Evolutionary conservation across 495 filamentous ascomycete species (phyloP), one percentile per base, ranked within the genome.

Genomic region (Lepidopterella palustris): DNA sequence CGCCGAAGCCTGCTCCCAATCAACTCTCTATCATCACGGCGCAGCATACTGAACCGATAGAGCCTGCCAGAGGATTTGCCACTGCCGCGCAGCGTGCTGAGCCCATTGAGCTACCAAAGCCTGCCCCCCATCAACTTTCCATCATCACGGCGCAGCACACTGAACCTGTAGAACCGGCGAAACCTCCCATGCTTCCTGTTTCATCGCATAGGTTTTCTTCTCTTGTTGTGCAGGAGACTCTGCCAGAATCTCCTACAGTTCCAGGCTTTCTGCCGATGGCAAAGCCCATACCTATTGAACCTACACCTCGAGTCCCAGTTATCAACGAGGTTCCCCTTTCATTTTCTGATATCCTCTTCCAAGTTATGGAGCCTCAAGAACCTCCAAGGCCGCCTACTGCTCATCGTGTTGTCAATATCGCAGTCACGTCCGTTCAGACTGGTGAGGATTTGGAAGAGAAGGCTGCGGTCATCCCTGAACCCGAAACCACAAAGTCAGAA

Each of bases 141-240:
- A 23, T 40, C 3, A 54, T 67, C 27, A 55, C 56, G n/a, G 32
- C 32, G n/a, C 64, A 67, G 21, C 57, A 63, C 27, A 67, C 64
- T 2, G 45, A 60, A 31, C 64, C 64, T 21, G 39, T 57, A n/a
- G 50, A 62, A 42, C 31, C 59, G 10, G 24, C 15, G 5, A 42
- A 24, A 24, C 15, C 53, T 18, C 6, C 26, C 5, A 3, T 21
- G 35, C 10, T 21, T 10, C 31, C 21, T 15, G 8, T 24, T 3
- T 55, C 59, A 13, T 18, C 26, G 26, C 21, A 62, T 48, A 29
- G 56, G n/a, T 45, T 66, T 23, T 67, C 64, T 23, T 45, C 60
- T 63, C n/a, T 67, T 18, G 48, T 67, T 50, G 28, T 60, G 18
- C 64, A 67, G 18, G 60, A 67, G 26, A 63, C 60, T 23, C 56